These are phyloP conservation scores for Tillandsia leiboldiana DNA, from an alignment of 176 grass and related monocot species.

Conservation along the genomic window DNA sequence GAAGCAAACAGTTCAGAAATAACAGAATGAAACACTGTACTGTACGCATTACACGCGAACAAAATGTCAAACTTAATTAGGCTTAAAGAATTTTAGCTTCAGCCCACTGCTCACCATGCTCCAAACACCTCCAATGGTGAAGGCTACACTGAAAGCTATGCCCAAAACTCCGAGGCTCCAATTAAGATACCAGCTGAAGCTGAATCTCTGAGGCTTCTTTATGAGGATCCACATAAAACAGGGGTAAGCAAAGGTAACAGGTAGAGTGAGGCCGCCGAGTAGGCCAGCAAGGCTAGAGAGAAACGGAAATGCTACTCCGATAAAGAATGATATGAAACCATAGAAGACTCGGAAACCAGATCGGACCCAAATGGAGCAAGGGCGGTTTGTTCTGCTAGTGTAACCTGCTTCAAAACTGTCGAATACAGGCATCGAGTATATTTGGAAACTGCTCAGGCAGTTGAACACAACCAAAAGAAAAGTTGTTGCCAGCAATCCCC, in stretches of 20 bases:
- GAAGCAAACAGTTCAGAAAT: too few relatives aligned
- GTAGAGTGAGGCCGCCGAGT: constrained; percentile 68
- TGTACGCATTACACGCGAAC: too few relatives aligned
- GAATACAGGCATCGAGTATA: constrained; percentile 97
- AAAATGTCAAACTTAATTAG: constrained; percentile 33
- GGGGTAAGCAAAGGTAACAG: constrained; percentile 86
- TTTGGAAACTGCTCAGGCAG: constrained; percentile 97
- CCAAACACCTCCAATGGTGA: constrained; percentile 74
- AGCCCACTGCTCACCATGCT: constrained; percentile 83
- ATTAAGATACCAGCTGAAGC: constrained; percentile 88
- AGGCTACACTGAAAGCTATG: constrained; percentile 66
- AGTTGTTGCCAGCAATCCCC: constrained; percentile 52
- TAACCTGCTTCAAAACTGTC: constrained; percentile 92
- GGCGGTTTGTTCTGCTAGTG: constrained; percentile 80
- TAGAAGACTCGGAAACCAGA: constrained; percentile 85
- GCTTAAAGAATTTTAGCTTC: constrained; percentile 95
- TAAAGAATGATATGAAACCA: constrained; percentile 85
- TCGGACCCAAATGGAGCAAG: constrained; percentile 76
- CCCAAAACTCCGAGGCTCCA: constrained; percentile 68
- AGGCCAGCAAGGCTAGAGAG: constrained; percentile 84
- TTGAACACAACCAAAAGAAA: constrained; percentile 92
- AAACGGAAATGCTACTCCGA: constrained; percentile 72
- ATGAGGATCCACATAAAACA: constrained; percentile 98
- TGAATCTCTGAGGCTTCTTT: constrained; percentile 80
- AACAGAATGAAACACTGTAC: too few relatives aligned